Evolutionary conservation across 371 early-diverging fungal genomes (phyloP), one percentile per base, ranked within the genome.

Genomic region (Syncephalastrum sp.): DNA sequence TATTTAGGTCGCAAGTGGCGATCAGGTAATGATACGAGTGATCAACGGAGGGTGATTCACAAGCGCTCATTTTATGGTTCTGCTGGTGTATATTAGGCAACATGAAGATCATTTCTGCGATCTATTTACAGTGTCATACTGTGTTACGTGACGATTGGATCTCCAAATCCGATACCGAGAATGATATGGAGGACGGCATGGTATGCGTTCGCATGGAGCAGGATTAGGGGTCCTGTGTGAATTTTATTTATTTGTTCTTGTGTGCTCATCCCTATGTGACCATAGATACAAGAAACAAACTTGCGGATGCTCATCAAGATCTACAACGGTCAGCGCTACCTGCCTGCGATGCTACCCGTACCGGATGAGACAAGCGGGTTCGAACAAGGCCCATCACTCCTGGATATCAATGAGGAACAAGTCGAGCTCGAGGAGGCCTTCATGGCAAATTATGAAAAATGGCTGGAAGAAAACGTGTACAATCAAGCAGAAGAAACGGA

Each of bases 1-100:
- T 90, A 81, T 64, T 64, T 92, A 15, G 93, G 94, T 15, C 73
- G 85, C 21, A 91, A 90, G 62, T 94, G 94, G 94, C 77, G 91
- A 44, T 79, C 87, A 48, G 74, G 88, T 81, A 81, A 65, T 21
- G 21, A 74, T 63, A 0, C 2, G 29, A 5, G 16, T 38, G 48
- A 10, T 10, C 15, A 49, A 25, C 13, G 13, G 29, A 29, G 29
- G 13, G 47, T 16, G 10, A 24, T 12, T 44, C 15, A 42, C 43
- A 3, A 2, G 3, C 17, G 16, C 17, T 49, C 10, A 14, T 47
- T 23, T n/a, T 7, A 10, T 1, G 13, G 8, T 49, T 42, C 8
- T 27, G 23, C 25, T 17, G 41, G 21, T 5, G 21, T 54, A 44
- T 21, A 50, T 23, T 57, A 85, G 84, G 69, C 25, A 91, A 92